Conservation (phyloP, 345 rosid genomes). For the Moricandia moricandioides region DNA sequence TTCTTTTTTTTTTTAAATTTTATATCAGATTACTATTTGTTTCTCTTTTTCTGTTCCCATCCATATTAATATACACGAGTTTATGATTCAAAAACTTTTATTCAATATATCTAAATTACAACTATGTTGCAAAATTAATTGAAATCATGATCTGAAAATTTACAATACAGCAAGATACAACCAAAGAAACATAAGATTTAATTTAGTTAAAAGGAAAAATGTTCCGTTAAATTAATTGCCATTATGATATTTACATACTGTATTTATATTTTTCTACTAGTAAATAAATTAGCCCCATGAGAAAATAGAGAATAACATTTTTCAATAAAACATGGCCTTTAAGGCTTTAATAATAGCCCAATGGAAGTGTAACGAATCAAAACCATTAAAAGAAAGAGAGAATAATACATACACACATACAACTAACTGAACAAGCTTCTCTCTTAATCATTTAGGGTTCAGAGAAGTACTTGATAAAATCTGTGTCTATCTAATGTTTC, state of each 20-base stretch:
- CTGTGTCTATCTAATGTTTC: constrained; percentile 10
- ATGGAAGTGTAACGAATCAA: neutral
- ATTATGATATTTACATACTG: no score
- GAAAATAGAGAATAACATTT: neutral
- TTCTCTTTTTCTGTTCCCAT: neutral
- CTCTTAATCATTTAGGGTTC: neutral
- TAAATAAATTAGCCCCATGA: neutral
- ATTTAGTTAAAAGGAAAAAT: neutral
- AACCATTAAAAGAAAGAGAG: no score
- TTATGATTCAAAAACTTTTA: neutral
- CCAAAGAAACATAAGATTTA: neutral
- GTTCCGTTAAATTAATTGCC: no score
- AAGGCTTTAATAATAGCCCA: neutral
- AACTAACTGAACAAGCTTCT: neutral
- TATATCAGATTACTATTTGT: neutral
- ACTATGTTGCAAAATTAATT: no score
- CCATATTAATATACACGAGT: constrained; percentile 7
- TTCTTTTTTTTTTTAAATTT: neutral
- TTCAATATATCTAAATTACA: neutral
- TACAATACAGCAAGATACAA: neutral
- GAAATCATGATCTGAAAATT: neutral
- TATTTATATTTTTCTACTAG: no score
- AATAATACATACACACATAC: neutral
- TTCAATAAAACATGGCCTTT: neutral
- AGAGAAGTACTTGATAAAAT: constrained; percentile 1